phyloP scores from a whole-genome alignment of 2,329 filamentous ascomycete genomes.

The Venturia effusa region DNA sequence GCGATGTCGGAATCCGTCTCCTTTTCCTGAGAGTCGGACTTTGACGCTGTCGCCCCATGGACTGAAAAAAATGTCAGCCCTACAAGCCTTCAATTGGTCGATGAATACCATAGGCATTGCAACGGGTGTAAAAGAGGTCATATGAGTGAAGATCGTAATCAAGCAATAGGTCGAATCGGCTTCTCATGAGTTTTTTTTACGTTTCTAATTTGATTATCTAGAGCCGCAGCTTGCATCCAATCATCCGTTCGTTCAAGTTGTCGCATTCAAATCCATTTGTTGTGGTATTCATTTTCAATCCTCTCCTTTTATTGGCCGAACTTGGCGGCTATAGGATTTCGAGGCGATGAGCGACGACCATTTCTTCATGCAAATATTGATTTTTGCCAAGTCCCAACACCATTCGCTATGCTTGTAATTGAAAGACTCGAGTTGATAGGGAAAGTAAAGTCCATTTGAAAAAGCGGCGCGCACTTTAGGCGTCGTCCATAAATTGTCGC shows the following conservation, averaged over 20 bases:
- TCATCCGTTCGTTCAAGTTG: background rate
- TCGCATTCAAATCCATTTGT: background rate
- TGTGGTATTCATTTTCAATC: background rate
- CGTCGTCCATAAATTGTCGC: slow-evolving; percentile 2
- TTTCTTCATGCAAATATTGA: background rate
- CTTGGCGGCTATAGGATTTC: background rate
- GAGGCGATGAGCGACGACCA: background rate
- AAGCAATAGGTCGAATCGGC: no score
- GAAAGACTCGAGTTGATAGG: background rate
- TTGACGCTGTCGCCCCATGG: no score
- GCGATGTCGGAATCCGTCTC: no score
- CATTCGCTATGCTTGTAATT: slow-evolving; percentile 6
- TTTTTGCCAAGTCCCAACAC: background rate
- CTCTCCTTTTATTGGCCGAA: background rate
- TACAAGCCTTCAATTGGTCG: no score
- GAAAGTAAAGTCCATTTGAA: background rate
- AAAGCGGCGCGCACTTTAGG: background rate
- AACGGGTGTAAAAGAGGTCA: no score
- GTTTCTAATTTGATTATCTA: background rate
- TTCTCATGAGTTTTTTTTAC: no score
- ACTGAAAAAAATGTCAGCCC: background rate
- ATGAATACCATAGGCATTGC: no score
- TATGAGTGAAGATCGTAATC: no score
- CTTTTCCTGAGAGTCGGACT: no score
- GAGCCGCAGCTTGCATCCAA: background rate